Percentiles rank a stretch among this genome's conserved stretches.
Evolutionary conservation across 1,284 basidiomycete species (phyloP).

Genomic region (Cutaneotrichosporon sp.): DNA sequence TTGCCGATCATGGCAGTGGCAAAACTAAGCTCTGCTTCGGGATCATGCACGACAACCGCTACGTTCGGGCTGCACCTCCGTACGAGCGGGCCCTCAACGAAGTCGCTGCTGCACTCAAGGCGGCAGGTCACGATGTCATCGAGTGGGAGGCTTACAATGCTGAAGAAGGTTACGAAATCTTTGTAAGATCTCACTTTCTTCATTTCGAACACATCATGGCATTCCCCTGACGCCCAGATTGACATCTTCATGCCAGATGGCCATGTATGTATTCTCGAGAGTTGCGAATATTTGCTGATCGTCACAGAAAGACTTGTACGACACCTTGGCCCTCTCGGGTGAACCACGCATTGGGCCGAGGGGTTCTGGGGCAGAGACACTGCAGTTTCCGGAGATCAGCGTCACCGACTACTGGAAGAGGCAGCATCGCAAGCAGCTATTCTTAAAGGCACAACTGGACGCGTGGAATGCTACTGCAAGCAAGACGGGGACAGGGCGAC

Average conservation of each 20-base stretch:
- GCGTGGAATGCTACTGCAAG: conserved; percentile 6
- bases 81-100: conserved; percentile 59
- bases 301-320: neutral
- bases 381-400: conserved; percentile 2
- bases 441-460: conserved; percentile 10
- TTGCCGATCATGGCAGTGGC: conserved; percentile 25
- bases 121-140: conserved; percentile 58
- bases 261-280: neutral
- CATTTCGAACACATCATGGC: too few relatives aligned
- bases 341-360: conserved; percentile 9
- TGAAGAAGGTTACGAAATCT: neutral
- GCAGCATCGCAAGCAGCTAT: conserved; percentile 8
- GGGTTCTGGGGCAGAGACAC: conserved; percentile 4
- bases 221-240: too few relatives aligned
- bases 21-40: conserved; percentile 22
- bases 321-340: conserved; percentile 15
- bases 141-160: conserved; percentile 32
- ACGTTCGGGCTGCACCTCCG: conserved; percentile 61
- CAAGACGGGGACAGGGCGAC: conserved; percentile 7
- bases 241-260: conserved; percentile 12
- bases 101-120: conserved; percentile 56
- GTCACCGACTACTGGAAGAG: conserved; percentile 13
- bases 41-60: conserved; percentile 53
- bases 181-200: neutral
- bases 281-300: too few relatives aligned